Evolutionary conservation across 805 yeast genomes (phyloP), one percentile per base, ranked within the genome.

Genomic region (Starmerella asiatica): DNA sequence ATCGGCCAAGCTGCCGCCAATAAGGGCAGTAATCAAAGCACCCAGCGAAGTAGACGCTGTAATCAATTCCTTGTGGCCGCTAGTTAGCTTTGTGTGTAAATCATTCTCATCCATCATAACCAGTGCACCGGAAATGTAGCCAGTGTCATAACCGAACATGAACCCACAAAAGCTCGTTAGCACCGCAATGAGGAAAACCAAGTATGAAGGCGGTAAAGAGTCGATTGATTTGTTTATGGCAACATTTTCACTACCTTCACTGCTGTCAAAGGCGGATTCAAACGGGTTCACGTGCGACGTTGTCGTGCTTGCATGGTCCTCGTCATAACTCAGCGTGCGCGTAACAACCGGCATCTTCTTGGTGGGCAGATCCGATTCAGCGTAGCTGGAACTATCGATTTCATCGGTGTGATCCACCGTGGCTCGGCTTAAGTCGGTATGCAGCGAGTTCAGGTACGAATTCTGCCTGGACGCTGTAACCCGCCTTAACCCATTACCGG

Each of bases 121-220:
- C 52, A 88, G 67, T 0, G 96, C 96, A 16, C 93, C 77, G 3
- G 97, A 88, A 31, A 88, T 86, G 61, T 88, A 88, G 50, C 97
- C 97, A 1, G 97, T 88, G 59, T 88, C 98, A 56, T 88, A 88
- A 50, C 98, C 98, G 61, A 88, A 88, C 84, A 88, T 75, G 61
- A 86, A 84, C 1, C 97, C 97, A 0, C 95, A 85, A 46, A 88
- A 78, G 6, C 95, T 85, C 0, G 95, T 75, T 20, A 57, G 47
- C 37, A 76, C 65, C 0, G 94, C 81, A 38, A 85, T 60, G 21
- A 71, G 60, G 19, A 84, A 62, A 36, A 85, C 83, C 52, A 81
- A 61, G 6, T 66, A 60, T 9, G 91, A 43, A 26, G 59, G 56
- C 32, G 39, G 39, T 24, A 57, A 48, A 19, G 51, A 36, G 43